Conservation (phyloP, 2,329 filamentous ascomycete genomes). For the Arthrobotrys conoides region DNA sequence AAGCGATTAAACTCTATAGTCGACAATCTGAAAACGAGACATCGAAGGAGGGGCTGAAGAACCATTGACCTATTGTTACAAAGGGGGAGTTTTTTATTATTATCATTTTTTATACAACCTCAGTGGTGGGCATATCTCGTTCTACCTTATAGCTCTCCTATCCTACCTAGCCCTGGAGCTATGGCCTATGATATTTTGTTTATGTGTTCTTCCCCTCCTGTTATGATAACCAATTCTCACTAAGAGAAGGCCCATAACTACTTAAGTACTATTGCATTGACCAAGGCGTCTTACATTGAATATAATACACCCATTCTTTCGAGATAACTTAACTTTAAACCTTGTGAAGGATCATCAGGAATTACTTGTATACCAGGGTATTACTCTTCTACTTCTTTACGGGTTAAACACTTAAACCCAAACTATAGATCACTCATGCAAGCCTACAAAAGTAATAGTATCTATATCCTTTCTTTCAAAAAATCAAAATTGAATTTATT, state of each 20-base stretch:
- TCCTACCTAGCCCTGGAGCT: too few species aligned
- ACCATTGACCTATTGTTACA: background rate
- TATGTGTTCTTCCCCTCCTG: background rate
- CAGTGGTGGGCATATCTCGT: background rate
- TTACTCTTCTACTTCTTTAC: background rate
- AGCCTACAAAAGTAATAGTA: too few species aligned
- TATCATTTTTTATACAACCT: constrained; percentile 7
- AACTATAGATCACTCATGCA: too few species aligned
- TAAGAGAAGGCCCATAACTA: background rate
- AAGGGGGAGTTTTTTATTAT: constrained; percentile 21
- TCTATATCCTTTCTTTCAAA: too few species aligned
- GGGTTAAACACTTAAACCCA: too few species aligned
- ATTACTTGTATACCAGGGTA: too few species aligned
- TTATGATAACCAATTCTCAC: constrained; percentile 1
- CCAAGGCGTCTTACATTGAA: constrained; percentile 6
- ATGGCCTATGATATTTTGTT: background rate
- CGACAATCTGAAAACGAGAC: background rate
- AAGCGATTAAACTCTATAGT: background rate
- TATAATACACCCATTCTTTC: background rate
- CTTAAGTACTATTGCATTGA: constrained; percentile 5
- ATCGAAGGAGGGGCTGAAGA: background rate
- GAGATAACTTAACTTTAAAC: too few species aligned
- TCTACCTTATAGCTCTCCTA: too few species aligned
- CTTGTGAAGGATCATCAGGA: too few species aligned
- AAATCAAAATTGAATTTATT: background rate